Conservation (phyloP, 169 alveolate genomes). For the Plasmodium vinckei region DNA sequence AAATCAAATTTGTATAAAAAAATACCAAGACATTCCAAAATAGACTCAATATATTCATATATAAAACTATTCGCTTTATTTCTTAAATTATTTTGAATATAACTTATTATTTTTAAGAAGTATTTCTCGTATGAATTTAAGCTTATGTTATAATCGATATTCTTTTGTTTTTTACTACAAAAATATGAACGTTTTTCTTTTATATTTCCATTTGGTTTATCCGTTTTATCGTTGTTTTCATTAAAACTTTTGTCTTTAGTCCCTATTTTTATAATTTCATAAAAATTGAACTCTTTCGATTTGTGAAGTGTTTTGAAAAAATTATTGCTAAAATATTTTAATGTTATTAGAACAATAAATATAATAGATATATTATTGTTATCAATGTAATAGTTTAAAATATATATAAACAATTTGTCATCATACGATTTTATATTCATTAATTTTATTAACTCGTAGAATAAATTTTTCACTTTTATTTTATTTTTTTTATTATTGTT, state of each 20-base stretch:
- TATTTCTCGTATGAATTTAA: conserved; percentile 13
- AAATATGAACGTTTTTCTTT: background rate
- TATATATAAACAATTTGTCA: conserved; percentile 9
- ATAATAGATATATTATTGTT: conserved; percentile 29
- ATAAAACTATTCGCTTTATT: conserved; percentile 12
- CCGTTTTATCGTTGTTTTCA: background rate
- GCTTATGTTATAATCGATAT: background rate
- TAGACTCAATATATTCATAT: conserved; percentile 26
- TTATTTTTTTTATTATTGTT: conserved; percentile 17
- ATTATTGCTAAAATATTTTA: conserved; percentile 37
- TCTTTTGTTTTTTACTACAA: background rate
- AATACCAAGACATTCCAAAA: conserved; percentile 41
- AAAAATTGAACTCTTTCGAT: conserved; percentile 28
- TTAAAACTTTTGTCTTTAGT: background rate
- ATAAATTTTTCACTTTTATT: conserved; percentile 36
- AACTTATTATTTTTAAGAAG: conserved; percentile 32
- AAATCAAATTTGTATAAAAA: conserved; percentile 26
- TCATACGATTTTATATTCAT: conserved; percentile 35
- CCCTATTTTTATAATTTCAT: conserved; percentile 28
- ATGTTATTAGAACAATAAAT: conserved; percentile 21
- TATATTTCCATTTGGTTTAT: background rate
- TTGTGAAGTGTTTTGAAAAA: conserved; percentile 40
- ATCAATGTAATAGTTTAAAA: conserved; percentile 39
- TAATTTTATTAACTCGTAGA: conserved; percentile 47
- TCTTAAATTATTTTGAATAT: conserved; percentile 35